Evolutionary conservation across 176 grass and related monocot genomes (phyloP), one percentile per base, ranked within the genome.

Genomic region (Chloris gayana): DNA sequence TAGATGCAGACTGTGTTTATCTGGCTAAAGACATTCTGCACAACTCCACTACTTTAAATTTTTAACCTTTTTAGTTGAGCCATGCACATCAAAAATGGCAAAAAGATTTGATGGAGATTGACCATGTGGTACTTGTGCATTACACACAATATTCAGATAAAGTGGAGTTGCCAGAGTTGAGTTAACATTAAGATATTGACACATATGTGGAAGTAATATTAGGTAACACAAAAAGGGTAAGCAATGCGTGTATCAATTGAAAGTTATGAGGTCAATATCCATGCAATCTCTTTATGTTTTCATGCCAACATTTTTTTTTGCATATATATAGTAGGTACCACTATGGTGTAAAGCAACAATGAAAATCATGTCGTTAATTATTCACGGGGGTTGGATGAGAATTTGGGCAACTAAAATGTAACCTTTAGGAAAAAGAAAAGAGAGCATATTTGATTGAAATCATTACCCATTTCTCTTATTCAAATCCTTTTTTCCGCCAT

Each of bases 41-140:
- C 44, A 68, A 51, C 69, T 74, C 41, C 19, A 61, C 37, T 47
- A 64, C 11, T 77, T 74, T 25, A 60, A 26, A n/a, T n/a, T 60
- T 78, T 53, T 42, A 84, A 22, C 62, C 74, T 84, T 80, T 88
- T 30, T 84, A 80, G 86, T 62, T 88, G 81, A 69, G 81, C 18
- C 62, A 51, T 80, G 51, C 33, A 46, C 70, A 74, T 88, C 81
- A 62, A 63, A 74, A 80, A 14, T 62, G 75, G 39, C 38, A 8
- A 21, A 83, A 47, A 79, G n/a, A 35, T 84, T n/a, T 75, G 26
- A 75, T 74, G 64, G 86, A 53, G 41, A 74, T 27, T 51, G 41
- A 78, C 13, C 79, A 72, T 33, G 26, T 41, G 53, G 61, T 74
- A 62, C 74, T 88, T 88, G 68, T 67, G 59, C 47, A 67, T 83